These are phyloP conservation scores for Noccaea caerulescens DNA, from an alignment of 345 rosid genomes.

Conservation along the genomic window DNA sequence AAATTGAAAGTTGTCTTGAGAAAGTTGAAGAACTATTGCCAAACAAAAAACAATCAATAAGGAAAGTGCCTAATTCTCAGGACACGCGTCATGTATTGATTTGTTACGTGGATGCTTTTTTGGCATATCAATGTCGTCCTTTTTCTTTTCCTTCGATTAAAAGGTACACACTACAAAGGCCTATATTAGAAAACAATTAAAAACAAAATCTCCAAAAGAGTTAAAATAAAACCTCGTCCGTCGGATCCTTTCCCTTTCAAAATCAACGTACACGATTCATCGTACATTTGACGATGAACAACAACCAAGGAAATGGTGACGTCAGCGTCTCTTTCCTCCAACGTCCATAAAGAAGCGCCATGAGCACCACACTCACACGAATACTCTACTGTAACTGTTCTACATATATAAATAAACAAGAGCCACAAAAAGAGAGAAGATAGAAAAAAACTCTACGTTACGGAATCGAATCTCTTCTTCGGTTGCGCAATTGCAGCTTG, in stretches of 20 bases:
- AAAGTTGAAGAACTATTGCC: no score
- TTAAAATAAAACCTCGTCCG: conserved; percentile 21
- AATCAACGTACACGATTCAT: conserved; percentile 39
- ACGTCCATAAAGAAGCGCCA: conserved; percentile 40
- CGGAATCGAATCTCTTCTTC: conserved; percentile 36
- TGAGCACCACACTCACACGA: conserved; percentile 32
- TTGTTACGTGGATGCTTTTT: conserved; percentile 27
- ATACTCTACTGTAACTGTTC: conserved; percentile 38
- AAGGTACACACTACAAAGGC: conserved; percentile 34
- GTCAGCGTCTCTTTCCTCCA: conserved; percentile 40
- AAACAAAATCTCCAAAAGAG: not conserved
- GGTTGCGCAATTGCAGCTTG: conserved; percentile 32
- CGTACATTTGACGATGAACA: conserved; percentile 44
- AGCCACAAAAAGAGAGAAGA: not conserved
- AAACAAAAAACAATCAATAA: no score
- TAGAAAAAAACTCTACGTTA: not conserved
- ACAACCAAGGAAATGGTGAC: conserved; percentile 37
- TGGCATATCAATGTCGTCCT: conserved; percentile 16
- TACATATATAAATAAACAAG: not conserved
- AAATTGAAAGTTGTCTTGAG: no score
- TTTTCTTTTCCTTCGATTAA: conserved; percentile 32
- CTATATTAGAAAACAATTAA: conserved; percentile 24
- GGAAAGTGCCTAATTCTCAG: conserved; percentile 8
- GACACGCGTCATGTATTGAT: conserved; percentile 33
- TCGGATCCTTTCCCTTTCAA: conserved; percentile 15